These are phyloP conservation scores for Fusarium decemcellulare DNA, from an alignment of 2,329 filamentous ascomycete genomes.

Conservation along the genomic window DNA sequence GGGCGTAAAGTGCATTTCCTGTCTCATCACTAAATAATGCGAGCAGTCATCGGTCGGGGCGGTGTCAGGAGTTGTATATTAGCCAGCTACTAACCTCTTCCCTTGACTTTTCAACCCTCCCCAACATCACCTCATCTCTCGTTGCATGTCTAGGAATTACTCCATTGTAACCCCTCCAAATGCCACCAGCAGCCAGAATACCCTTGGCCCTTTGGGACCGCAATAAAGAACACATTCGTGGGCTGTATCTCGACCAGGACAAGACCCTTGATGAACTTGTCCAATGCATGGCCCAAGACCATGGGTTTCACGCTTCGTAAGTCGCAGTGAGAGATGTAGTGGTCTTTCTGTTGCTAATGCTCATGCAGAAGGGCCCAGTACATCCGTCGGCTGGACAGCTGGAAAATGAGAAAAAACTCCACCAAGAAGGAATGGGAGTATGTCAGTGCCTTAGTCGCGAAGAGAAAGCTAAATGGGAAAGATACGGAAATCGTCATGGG, in stretches of 20 bases:
- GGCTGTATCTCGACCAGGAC: conserved; percentile 9
- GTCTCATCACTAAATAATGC: not conserved
- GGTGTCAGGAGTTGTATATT: too few relatives aligned
- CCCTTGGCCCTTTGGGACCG: not conserved
- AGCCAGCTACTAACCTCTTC: too few relatives aligned
- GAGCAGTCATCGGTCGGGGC: not conserved
- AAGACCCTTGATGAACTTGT: conserved; percentile 21
- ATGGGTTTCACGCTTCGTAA: conserved; percentile 11
- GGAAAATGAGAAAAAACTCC: conserved; percentile 7
- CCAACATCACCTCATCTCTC: too few relatives aligned
- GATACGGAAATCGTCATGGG: not conserved
- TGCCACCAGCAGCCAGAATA: conserved; percentile 11
- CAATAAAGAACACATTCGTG: not conserved
- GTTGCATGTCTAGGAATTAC: too few relatives aligned
- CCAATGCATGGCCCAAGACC: not conserved
- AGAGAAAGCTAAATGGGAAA: not conserved
- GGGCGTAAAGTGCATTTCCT: not conserved
- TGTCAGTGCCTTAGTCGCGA: not conserved
- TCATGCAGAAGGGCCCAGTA: not conserved
- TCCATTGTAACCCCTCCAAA: not conserved
- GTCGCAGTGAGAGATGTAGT: not conserved
- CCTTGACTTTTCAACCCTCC: too few relatives aligned
- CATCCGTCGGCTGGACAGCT: not conserved
- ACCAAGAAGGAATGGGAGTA: not conserved
- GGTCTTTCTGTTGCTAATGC: not conserved